A percentile compares a stretch with the other conserved stretches of the same genome.
These are phyloP conservation scores for Malus orientalis DNA, from an alignment of 306 rosid genomes.

Conservation along the genomic window DNA sequence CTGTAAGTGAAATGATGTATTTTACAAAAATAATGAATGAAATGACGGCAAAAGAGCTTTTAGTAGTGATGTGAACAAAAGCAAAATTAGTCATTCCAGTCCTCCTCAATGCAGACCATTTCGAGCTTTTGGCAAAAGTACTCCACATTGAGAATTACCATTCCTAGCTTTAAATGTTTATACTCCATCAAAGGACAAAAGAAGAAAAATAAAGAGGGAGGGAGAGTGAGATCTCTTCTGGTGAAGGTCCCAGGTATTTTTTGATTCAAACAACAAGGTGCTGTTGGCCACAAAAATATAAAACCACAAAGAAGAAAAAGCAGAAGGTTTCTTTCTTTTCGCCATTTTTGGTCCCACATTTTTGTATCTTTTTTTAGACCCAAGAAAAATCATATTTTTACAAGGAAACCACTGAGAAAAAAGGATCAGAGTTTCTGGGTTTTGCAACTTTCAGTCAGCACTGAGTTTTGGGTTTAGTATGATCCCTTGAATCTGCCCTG, in stretches of 20 bases:
- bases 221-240: conserved; percentile 11
- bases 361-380: background rate
- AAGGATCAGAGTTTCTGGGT: background rate
- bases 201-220: background rate
- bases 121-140: no score
- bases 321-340: background rate
- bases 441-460: background rate
- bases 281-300: background rate
- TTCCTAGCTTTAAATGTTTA: background rate
- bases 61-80: no score
- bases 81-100: no score
- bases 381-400: background rate
- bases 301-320: background rate
- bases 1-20: no score
- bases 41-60: no score
- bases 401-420: background rate
- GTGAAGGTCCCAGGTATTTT: conserved; percentile 1
- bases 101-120: no score
- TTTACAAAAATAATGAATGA: no score
- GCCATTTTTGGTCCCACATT: background rate
- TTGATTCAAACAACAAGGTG: background rate
- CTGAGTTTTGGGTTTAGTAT: background rate
- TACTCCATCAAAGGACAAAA: no score
- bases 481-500: background rate
- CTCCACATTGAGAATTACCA: no score